Evolutionary conservation across 768 basidiomycete genomes (phyloP).

Genomic region (Leccinum barrowsii): DNA sequence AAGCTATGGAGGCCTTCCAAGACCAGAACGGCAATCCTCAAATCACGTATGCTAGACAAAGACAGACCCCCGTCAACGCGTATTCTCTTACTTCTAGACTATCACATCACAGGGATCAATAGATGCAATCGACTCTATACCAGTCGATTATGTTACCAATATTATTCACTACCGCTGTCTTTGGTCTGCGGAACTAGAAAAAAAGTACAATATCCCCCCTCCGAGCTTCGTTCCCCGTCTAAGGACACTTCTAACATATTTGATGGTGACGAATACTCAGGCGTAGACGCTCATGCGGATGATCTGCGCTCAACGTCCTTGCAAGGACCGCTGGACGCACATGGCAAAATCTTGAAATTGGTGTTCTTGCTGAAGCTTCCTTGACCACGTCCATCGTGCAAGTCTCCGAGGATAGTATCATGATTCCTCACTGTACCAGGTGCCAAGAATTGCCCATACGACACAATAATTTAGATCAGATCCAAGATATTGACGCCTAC

Average conservation of each 20-base stretch:
- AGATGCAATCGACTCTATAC: background rate
- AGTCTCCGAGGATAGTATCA: no score
- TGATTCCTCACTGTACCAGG: no score
- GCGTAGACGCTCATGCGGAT: no score
- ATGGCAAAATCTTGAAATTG: no score
- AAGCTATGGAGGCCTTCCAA: constrained; percentile 44
- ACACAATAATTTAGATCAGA: background rate
- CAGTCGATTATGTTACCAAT: background rate
- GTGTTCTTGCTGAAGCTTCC: background rate
- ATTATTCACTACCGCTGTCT: background rate
- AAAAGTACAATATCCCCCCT: background rate
- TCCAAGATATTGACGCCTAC: background rate
- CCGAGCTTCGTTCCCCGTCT: background rate
- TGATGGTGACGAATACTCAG: background rate
- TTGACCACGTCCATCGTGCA: background rate
- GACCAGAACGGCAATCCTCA: constrained; percentile 1
- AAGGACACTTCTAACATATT: background rate
- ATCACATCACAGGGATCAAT: constrained; percentile 10
- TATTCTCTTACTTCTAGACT: constrained; percentile 20
- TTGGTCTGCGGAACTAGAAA: background rate
- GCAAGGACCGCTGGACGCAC: no score
- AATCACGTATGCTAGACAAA: constrained; percentile 20
- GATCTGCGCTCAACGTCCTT: background rate
- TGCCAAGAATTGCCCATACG: no score
- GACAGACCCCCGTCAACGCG: background rate